These are phyloP conservation scores for Lomentospora prolificans DNA, from an alignment of 2,329 filamentous ascomycete genomes.

Conservation along the genomic window DNA sequence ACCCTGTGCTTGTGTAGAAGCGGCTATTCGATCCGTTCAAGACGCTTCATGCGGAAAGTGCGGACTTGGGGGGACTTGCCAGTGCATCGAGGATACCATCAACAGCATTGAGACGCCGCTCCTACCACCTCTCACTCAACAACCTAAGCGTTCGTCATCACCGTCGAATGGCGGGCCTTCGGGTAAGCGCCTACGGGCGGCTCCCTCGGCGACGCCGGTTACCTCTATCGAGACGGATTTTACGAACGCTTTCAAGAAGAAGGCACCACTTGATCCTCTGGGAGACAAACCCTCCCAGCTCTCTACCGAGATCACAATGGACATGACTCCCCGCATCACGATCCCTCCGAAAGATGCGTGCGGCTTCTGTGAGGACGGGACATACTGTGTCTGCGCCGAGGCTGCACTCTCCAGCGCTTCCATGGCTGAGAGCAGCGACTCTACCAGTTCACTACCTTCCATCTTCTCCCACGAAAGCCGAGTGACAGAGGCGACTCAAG, in stretches of 20 bases:
- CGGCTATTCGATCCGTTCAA: slow-evolving; percentile 36
- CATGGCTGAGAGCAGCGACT: slow-evolving; percentile 8
- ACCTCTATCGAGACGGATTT: slow-evolving; percentile 7
- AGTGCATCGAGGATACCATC: slow-evolving; percentile 39
- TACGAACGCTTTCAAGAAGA: slow-evolving; percentile 7
- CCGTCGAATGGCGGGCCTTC: slow-evolving; percentile 29
- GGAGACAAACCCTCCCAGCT: background rate
- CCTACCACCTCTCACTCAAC: slow-evolving; percentile 23
- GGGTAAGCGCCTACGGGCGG: slow-evolving; percentile 47
- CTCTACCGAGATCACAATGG: slow-evolving; percentile 11
- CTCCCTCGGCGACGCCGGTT: background rate
- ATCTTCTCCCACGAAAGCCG: slow-evolving; percentile 12
- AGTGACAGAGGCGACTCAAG: slow-evolving; percentile 5
- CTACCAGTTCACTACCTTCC: slow-evolving; percentile 16
- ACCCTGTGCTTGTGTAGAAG: slow-evolving; percentile 49
- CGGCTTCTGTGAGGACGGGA: slow-evolving; percentile 75
- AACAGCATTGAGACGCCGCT: slow-evolving; percentile 45
- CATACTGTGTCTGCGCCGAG: slow-evolving; percentile 74
- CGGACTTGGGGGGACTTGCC: slow-evolving; percentile 50
- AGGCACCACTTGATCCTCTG: background rate
- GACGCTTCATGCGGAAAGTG: slow-evolving; percentile 57
- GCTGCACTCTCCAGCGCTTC: slow-evolving; percentile 21
- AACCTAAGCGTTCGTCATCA: slow-evolving; percentile 41
- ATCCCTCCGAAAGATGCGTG: slow-evolving; percentile 56
- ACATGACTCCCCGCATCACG: slow-evolving; percentile 10